Evolutionary conservation across 2,329 filamentous ascomycete species (phyloP), one percentile per base, ranked within the genome.

Genomic region (Pseudopithomyces maydicus): DNA sequence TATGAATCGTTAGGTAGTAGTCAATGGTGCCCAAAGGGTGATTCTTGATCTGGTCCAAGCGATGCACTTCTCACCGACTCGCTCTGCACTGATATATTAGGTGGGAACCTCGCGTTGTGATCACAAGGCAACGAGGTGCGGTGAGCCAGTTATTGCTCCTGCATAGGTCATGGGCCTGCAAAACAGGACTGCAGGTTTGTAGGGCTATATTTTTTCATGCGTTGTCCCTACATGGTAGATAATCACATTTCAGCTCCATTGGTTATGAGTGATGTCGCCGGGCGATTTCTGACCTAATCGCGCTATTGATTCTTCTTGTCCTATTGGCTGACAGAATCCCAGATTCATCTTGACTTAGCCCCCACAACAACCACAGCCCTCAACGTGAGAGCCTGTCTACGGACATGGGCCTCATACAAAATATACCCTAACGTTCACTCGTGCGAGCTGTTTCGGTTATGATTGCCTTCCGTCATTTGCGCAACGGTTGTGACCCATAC

Each of bases 1-100:
- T 73, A 73, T 66, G 55, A 64, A 68, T 64, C 72, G 68, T 71
- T 69, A 72, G 61, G 69, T 73, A 74, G 72, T 69, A 62, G 52
- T 51, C 62, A 60, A 65, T 64, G 52, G 56, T 46, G 58, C 63
- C 62, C 59, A 48, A 52, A 17, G 54, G 66, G 66, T 53, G 66
- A 39, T 58, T 58, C 45, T 59, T 39, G 36, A 19, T 43, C 36
- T 38, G 44, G 22, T 39, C 2, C 33, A 36, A 42, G 22, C 23
- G 17, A 45, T 15, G 19, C 43, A 33, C 32, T 39, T 33, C 51
- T 54, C 36, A 54, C 38, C 52, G n/a, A 22, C 35, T 35, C n/a
- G 26, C 17, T 51, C 15, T 43, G 23, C 33, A 29, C 19, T 52
- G 42, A 48, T 33, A 12, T 26, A 22, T 32, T 17, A 39, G 29